Evolutionary conservation across 2,329 filamentous ascomycete species (phyloP), one percentile per base, ranked within the genome.

Genomic region (Metarhizium humberi): DNA sequence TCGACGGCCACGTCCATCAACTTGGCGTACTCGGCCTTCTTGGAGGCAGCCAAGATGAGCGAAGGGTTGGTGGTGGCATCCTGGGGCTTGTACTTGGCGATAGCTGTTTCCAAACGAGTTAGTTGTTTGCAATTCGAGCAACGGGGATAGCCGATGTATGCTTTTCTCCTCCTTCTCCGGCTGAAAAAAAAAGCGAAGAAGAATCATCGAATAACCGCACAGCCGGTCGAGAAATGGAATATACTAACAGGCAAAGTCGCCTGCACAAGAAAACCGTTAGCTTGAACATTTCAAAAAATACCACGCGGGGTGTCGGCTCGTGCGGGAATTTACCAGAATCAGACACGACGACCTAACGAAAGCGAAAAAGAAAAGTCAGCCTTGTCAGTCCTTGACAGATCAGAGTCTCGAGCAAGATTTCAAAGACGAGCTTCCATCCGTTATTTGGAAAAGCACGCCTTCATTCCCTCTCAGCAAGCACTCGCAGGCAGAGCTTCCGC

Each of bases 51-150:
- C 72, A 99, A 88, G 76, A 99, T 97, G 73, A 99, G 83, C 61
- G 94, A 97, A 58, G 94, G 94, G 86, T 99, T 99, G 80, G 94
- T 99, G 74, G 94, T 99, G 71, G 94, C 94, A 89, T 99, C 94
- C 82, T 99, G 92, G 63, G 94, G 94, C 86, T 96, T 95, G 86
- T 99, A 99, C 82, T 97, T 96, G 81, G 82, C 92, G 75, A 99
- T 99, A 75, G 92, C 92, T 85, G 16, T 73, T 6, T 16, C 42
- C 64, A 75, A 74, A 49, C 25, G 51, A 20, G 62, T 70, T 18
- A 69, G 67, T 59, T 59, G 61, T 29, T 49, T 34, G 2, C 20
- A 4, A 43, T 53, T 48, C 45, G 10, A 54, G 32, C 48, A 8
- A 25, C 8, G 45, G 7, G 25, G 20, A 20, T 8, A 1, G 45